Percentiles rank a stretch among this genome's conserved stretches.
phyloP scores from a whole-genome alignment of 2,329 filamentous ascomycete genomes.

The Hypoxylon sp. region DNA sequence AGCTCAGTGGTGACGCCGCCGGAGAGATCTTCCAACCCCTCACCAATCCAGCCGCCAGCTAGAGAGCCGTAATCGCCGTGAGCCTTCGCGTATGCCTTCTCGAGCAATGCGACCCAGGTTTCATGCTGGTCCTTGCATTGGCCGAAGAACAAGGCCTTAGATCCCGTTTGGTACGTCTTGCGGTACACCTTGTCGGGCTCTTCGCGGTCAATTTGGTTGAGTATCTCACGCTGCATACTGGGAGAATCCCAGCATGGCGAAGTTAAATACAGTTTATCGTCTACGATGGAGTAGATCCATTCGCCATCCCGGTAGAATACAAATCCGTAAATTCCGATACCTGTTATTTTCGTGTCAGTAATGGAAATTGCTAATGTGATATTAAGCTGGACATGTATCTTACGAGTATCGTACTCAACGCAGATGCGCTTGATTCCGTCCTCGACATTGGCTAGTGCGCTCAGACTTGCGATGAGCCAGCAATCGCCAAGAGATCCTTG shows the following conservation, averaged over 20 bases:
- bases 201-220: slow-evolving; percentile 80
- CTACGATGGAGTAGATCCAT: slow-evolving; percentile 92
- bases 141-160: slow-evolving; percentile 81
- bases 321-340: slow-evolving; percentile 88
- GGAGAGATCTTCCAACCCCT: slow-evolving; percentile 69
- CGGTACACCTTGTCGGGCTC: slow-evolving; percentile 79
- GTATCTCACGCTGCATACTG: slow-evolving; percentile 77
- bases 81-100: slow-evolving; percentile 87
- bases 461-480: slow-evolving; percentile 84
- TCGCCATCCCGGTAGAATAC: slow-evolving; percentile 90
- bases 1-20: slow-evolving; percentile 78
- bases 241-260: slow-evolving; percentile 85
- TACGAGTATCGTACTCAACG: slow-evolving; percentile 76
- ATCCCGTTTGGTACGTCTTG: slow-evolving; percentile 78
- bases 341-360: slow-evolving; percentile 59
- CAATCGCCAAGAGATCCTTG: slow-evolving; percentile 84
- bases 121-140: slow-evolving; percentile 81
- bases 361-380: neutral
- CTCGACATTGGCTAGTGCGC: slow-evolving; percentile 79
- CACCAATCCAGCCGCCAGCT: slow-evolving; percentile 76
- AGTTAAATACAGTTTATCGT: slow-evolving; percentile 88
- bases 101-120: slow-evolving; percentile 83
- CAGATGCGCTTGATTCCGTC: slow-evolving; percentile 78
- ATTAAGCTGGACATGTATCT: slow-evolving; percentile 38
- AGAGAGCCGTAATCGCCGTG: slow-evolving; percentile 82